Percentiles rank a stretch among this genome's conserved stretches.
Conservation (phyloP, 192 early-diverging fungal genomes). For the Anaeromyces robustus region DNA sequence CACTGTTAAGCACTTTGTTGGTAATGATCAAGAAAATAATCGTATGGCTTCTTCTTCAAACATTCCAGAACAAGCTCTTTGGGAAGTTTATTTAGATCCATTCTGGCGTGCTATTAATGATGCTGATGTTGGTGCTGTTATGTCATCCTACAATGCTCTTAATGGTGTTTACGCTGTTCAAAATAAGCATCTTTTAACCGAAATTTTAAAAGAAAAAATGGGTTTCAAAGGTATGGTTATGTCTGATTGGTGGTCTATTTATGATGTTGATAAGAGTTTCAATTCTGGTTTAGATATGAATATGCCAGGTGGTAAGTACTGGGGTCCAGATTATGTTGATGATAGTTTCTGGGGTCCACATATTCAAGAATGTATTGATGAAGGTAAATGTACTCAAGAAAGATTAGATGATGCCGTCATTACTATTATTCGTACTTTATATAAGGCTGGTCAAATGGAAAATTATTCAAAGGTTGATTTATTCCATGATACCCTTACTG, state of each 20-base stretch:
- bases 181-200: slow-evolving; percentile 20
- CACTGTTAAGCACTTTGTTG: slow-evolving; percentile 22
- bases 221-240: slow-evolving; percentile 44
- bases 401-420: too few species aligned
- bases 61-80: slow-evolving; percentile 31
- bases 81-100: slow-evolving; percentile 26
- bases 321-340: too few species aligned
- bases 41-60: slow-evolving; percentile 6
- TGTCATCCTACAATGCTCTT: slow-evolving; percentile 42
- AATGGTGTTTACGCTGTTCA: slow-evolving; percentile 14
- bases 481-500: too few species aligned
- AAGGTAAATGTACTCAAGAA: too few species aligned
- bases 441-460: too few species aligned
- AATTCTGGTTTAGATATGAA: too few species aligned
- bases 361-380: too few species aligned
- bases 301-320: too few species aligned
- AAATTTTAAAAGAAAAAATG: slow-evolving; percentile 29
- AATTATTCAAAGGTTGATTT: too few species aligned
- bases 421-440: too few species aligned
- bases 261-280: slow-evolving; percentile 11
- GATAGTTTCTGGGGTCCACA: too few species aligned
- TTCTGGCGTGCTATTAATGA: slow-evolving; percentile 14
- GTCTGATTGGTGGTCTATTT: slow-evolving; percentile 38
- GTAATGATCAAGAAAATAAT: too few species aligned
- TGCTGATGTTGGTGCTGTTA: slow-evolving; percentile 31